Evolutionary conservation across 179 eudicot genomes (phyloP).

Genomic region (Vitellaria paradoxa): DNA sequence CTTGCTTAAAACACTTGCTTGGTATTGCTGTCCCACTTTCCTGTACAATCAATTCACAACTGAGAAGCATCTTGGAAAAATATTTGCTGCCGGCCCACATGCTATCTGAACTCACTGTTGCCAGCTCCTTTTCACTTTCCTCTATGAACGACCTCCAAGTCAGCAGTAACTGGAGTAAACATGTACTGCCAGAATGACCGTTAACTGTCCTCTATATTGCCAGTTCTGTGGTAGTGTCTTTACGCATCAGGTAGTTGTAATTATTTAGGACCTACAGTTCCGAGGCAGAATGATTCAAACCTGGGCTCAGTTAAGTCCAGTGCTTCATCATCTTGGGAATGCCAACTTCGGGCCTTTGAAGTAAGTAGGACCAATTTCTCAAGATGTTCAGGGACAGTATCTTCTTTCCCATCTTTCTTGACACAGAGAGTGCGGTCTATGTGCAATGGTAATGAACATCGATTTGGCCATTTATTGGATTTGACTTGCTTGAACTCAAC

Average conservation of each 20-base stretch:
- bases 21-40: background rate
- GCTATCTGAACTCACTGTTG: background rate
- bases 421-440: slow-evolving; percentile 24
- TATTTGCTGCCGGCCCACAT: background rate
- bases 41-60: background rate
- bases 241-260: background rate
- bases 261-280: slow-evolving; percentile 14
- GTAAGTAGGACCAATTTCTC: slow-evolving; percentile 24
- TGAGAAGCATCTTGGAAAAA: background rate
- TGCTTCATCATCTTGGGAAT: slow-evolving; percentile 31
- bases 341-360: slow-evolving; percentile 27
- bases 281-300: slow-evolving; percentile 59
- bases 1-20: background rate
- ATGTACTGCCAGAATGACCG: background rate
- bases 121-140: background rate
- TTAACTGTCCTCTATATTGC: background rate
- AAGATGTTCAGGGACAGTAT: slow-evolving; percentile 26
- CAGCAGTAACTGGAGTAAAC: background rate
- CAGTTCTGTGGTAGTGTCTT: slow-evolving; percentile 9
- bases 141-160: background rate
- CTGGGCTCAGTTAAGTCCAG: slow-evolving; percentile 84
- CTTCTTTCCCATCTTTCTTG: slow-evolving; percentile 25
- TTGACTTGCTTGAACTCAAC: slow-evolving; percentile 46
- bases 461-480: slow-evolving; percentile 36
- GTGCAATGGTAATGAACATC: slow-evolving; percentile 33